phyloP scores from a whole-genome alignment of 2,329 filamentous ascomycete species.

The Colletotrichum paranaense region DNA sequence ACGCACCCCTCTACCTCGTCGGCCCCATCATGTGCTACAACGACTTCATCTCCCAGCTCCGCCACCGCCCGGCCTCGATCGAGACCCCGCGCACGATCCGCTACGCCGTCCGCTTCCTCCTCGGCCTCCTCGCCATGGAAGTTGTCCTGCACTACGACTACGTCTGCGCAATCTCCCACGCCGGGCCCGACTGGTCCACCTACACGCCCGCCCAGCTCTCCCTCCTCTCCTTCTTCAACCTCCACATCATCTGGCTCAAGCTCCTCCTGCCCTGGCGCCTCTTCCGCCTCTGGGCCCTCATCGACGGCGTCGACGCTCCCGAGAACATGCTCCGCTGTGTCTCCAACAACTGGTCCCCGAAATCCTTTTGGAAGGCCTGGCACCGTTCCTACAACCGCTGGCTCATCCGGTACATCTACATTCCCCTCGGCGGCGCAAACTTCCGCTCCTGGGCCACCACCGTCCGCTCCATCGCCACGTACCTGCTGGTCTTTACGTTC shows the following conservation, averaged over 20 bases:
- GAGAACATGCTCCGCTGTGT: constrained; percentile 99
- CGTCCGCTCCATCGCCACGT: constrained; percentile 76
- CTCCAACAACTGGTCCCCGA: constrained; percentile 90
- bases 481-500: constrained; percentile 91
- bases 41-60: constrained; percentile 91
- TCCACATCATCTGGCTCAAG: constrained; percentile 98
- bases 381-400: constrained; percentile 96
- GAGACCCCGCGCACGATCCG: constrained; percentile 77
- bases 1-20: constrained; percentile 91
- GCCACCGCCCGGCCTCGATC: constrained; percentile 78
- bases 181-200: constrained; percentile 79
- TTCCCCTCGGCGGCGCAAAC: constrained; percentile 83
- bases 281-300: constrained; percentile 94
- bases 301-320: constrained; percentile 92
- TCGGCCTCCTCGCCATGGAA: constrained; percentile 90
- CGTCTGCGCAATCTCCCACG: constrained; percentile 90
- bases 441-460: constrained; percentile 57
- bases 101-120: constrained; percentile 84
- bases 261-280: constrained; percentile 97
- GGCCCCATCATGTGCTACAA: constrained; percentile 98
- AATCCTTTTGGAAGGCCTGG: constrained; percentile 96
- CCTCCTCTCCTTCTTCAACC: constrained; percentile 94
- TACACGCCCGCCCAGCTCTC: constrained; percentile 91
- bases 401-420: constrained; percentile 92
- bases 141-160: constrained; percentile 92